Base-by-base conservation (phyloP, 139 green algal genomes). In the Protoeuglena noctilucae region DNA sequence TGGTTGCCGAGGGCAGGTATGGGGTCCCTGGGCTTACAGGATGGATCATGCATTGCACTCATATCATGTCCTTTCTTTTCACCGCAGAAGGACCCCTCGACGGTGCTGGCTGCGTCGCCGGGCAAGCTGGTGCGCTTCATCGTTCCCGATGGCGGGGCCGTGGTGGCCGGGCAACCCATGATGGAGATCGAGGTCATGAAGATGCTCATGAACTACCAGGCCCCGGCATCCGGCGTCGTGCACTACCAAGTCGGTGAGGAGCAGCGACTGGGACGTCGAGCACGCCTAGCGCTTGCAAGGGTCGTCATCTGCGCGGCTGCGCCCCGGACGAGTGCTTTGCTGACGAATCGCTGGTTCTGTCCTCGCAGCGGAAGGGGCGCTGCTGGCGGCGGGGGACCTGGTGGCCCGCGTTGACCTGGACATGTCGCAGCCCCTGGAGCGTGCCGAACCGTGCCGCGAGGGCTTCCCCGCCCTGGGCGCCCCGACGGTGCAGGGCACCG, bases 151-250 rank as follows among this genome's bases (percentile, higher is more conserved):
- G 82, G 81, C 28, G 61, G 34, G 2, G 66, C 79, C 43, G 71
- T 94, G 17, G 56, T 63, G 12, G 45, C 64, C 4, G 77, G 85
- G 60, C 55, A 78, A 51, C 61, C 82, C 1, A 95, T 87, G 56
- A 12, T 43, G 34, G 45, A 54, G 56, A 40, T 78, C 9, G 72
- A 87, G 64, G 85, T 93, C 1, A 94, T 95, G 86, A 94, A 95
- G 73, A 95, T 93, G 77, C 61, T 93, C 60, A 92, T 93, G 85
- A 74, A 73, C 28, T 63, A 93, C 54, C 58, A 86, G 28, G 63
- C 73, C 1, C 80, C 84, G 30, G 83, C 82, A 6, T 47, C 73
- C 2, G 87, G 87, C 34, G 56, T 55, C 6, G 63, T 93, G n/a
- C 57, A 48, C 61, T 89, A 81, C 43, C 27, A 73, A 34, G 39